Evolutionary conservation across 208 protist species (phyloP).

Genomic region (Wallacemonas sp.): DNA sequence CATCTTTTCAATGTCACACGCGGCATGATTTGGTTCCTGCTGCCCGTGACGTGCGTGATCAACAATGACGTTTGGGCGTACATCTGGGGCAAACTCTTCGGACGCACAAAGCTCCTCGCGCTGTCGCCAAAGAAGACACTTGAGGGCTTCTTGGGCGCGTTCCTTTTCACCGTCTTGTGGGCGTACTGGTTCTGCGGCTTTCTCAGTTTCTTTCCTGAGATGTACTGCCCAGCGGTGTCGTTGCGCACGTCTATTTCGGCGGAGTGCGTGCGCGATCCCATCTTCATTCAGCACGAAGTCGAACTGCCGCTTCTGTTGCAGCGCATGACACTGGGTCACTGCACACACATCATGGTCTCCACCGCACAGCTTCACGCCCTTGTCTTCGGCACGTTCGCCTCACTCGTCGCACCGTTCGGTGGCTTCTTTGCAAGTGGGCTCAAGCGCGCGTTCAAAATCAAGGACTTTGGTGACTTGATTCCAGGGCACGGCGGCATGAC

Average conservation of each 20-base stretch:
- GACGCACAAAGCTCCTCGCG: conserved; percentile 70
- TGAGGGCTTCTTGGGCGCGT: conserved; percentile 90
- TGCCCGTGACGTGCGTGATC: conserved; percentile 86
- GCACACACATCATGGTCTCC: conserved; percentile 53
- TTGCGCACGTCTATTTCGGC: conserved; percentile 51
- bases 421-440: conserved; percentile 98
- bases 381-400: conserved; percentile 95
- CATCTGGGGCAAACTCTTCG: conserved; percentile 91
- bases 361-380: conserved; percentile 93
- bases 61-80: conserved; percentile 93
- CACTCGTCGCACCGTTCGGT: conserved; percentile 97
- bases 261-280: conserved; percentile 56
- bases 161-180: conserved; percentile 90
- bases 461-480: conserved; percentile 98
- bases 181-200: conserved; percentile 91
- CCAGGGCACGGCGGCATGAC: conserved; percentile 98
- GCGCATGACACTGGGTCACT: conserved; percentile 35
- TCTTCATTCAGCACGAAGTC: conserved; percentile 75
- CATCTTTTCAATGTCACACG: conserved; percentile 85
- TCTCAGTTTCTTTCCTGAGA: conserved; percentile 78
- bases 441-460: conserved; percentile 97
- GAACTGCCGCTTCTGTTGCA: conserved; percentile 55
- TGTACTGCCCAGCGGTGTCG: conserved; percentile 84
- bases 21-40: conserved; percentile 93
- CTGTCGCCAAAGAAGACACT: conserved; percentile 93